phyloP scores from a whole-genome alignment of 2,329 filamentous ascomycete species.

The Aspergillus latus region DNA sequence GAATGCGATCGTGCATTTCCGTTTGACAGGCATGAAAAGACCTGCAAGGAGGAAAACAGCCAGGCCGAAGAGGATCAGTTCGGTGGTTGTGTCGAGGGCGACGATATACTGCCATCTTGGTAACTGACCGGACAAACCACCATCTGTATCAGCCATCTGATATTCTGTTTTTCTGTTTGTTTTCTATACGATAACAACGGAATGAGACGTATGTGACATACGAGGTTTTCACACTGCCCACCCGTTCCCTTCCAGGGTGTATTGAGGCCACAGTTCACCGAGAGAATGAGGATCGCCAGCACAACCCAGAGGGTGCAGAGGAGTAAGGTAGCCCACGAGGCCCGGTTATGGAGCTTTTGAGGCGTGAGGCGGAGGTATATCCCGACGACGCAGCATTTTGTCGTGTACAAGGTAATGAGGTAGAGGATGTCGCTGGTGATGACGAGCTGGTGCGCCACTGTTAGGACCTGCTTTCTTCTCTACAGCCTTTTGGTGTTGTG shows the following conservation, averaged over 20 bases:
- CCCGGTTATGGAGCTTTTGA: conserved; percentile 40
- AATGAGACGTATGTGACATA: conserved; percentile 11
- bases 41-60: conserved; percentile 31
- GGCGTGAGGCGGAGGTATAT: conserved; percentile 49
- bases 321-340: conserved; percentile 37
- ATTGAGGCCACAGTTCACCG: conserved; percentile 43
- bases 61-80: conserved; percentile 33
- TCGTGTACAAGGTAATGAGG: conserved; percentile 43
- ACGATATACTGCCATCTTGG: conserved; percentile 37
- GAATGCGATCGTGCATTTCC: conserved; percentile 34
- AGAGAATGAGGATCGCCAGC: conserved; percentile 42
- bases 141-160: no score
- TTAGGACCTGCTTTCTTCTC: no score
- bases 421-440: conserved; percentile 46
- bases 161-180: no score
- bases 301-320: conserved; percentile 41
- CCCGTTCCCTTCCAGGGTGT: conserved; percentile 35
- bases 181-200: no score
- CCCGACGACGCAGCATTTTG: conserved; percentile 40
- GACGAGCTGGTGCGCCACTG: conserved; percentile 21
- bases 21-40: conserved; percentile 34
- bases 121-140: conserved; percentile 19
- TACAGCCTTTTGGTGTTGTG: no score
- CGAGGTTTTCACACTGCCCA: conserved; percentile 29
- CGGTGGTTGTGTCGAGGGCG: conserved; percentile 37